A percentile compares a stretch with the other conserved stretches of the same genome.
Evolutionary conservation across 257 asterid genomes (phyloP).

Genomic region (Nicotiana benthamiana): DNA sequence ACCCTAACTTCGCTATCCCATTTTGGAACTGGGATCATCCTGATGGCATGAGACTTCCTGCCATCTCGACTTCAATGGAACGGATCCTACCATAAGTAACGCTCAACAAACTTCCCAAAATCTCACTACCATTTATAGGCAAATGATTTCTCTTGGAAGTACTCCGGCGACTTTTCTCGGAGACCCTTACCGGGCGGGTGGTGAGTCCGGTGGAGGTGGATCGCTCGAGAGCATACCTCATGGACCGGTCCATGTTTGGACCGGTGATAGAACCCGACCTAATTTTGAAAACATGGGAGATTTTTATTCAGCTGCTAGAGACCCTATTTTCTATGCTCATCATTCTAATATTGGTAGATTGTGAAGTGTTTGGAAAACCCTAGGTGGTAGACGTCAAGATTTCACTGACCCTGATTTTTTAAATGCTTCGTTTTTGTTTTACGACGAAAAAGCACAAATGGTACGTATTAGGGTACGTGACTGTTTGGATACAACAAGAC

Average conservation of each 20-base stretch:
- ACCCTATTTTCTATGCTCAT: slow-evolving; percentile 72
- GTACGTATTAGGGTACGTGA: slow-evolving; percentile 66
- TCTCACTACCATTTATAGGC: slow-evolving; percentile 59
- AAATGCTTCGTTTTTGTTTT: slow-evolving; percentile 48
- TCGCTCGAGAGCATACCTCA: slow-evolving; percentile 68
- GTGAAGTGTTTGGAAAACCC: slow-evolving; percentile 66
- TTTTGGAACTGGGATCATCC: slow-evolving; percentile 81
- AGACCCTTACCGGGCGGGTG: slow-evolving; percentile 58
- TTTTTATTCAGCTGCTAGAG: slow-evolving; percentile 76
- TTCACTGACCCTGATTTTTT: slow-evolving; percentile 54
- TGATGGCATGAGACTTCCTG: slow-evolving; percentile 55
- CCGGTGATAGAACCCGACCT: slow-evolving; percentile 64
- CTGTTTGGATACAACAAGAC: slow-evolving; percentile 36
- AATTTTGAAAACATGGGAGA: slow-evolving; percentile 68
- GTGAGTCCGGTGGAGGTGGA: slow-evolving; percentile 50
- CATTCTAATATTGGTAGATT: slow-evolving; percentile 66
- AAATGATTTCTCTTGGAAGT: slow-evolving; percentile 56
- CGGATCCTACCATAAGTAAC: slow-evolving; percentile 9
- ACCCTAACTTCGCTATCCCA: slow-evolving; percentile 67
- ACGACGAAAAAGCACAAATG: slow-evolving; percentile 72
- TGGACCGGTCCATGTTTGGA: slow-evolving; percentile 62
- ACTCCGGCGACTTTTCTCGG: slow-evolving; percentile 55
- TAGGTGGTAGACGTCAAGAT: slow-evolving; percentile 63
- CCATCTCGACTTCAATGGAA: slow-evolving; percentile 39
- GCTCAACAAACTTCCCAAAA: slow-evolving; percentile 31